These are phyloP conservation scores for Ceratocystis alfenasii DNA, from an alignment of 2,329 filamentous ascomycete genomes.

Conservation along the genomic window DNA sequence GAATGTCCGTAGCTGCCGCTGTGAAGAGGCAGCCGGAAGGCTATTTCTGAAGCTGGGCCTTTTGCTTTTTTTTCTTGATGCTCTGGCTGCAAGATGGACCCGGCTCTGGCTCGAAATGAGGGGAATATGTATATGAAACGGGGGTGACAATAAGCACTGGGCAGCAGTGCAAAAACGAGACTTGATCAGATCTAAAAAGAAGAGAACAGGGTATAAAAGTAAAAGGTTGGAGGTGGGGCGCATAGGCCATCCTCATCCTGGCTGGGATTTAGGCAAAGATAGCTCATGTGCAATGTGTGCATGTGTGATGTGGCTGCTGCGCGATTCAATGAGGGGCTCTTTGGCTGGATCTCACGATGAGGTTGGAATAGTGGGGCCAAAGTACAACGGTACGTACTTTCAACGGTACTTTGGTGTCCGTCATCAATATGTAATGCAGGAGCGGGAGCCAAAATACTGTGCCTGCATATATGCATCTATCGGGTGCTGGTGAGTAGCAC, in stretches of 20 bases:
- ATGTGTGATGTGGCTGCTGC: too few species aligned
- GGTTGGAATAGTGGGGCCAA: background rate
- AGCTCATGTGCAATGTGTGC: too few species aligned
- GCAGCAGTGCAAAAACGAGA: background rate
- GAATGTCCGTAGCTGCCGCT: background rate
- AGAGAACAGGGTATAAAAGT: background rate
- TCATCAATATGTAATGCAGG: background rate
- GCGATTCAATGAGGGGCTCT: too few species aligned
- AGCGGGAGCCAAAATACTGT: background rate
- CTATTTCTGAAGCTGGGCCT: background rate
- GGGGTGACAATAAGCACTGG: background rate
- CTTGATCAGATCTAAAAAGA: background rate
- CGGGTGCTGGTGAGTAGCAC: background rate
- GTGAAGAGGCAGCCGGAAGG: background rate
- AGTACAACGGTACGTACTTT: background rate
- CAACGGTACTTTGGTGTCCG: background rate
- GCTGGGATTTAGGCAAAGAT: too few species aligned
- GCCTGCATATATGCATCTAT: conserved; percentile 10
- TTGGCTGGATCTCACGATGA: background rate
- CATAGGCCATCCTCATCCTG: too few species aligned
- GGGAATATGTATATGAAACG: conserved; percentile 2
- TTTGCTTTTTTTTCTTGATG: background rate
- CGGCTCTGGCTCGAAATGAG: background rate
- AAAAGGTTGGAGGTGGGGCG: background rate
- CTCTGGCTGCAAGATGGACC: background rate